Evolutionary conservation across 148 eudicot species (phyloP).

Genomic region (Rhododendron simsii): DNA sequence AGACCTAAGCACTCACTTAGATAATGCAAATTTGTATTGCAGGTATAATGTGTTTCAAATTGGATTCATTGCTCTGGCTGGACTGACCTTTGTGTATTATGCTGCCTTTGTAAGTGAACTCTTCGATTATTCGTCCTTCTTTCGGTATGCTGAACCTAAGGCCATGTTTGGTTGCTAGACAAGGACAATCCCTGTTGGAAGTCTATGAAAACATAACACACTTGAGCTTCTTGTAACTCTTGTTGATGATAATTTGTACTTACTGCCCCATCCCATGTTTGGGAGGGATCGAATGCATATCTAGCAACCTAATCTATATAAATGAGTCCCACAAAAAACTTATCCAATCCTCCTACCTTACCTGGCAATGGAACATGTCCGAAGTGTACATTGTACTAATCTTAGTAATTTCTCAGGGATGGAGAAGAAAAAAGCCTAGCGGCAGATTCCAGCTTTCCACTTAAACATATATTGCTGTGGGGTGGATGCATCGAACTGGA

Average conservation of each 20-base stretch:
- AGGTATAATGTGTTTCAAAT: slow-evolving; percentile 98
- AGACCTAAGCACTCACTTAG: background rate
- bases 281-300: background rate
- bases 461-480: slow-evolving; percentile 8
- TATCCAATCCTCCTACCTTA: background rate
- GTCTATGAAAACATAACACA: too few species aligned
- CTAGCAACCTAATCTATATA: background rate
- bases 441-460: slow-evolving; percentile 83
- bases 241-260: background rate
- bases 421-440: slow-evolving; percentile 86
- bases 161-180: background rate
- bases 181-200: background rate
- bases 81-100: slow-evolving; percentile 76
- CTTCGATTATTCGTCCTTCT: background rate
- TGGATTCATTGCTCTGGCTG: slow-evolving; percentile 70
- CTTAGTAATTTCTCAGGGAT: slow-evolving; percentile 52
- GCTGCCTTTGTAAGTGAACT: slow-evolving; percentile 71
- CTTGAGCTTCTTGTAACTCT: background rate
- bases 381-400: background rate
- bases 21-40: slow-evolving; percentile 15
- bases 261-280: background rate
- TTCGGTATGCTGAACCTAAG: background rate
- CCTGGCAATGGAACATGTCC: background rate
- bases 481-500: slow-evolving; percentile 10
- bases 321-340: background rate